These are phyloP conservation scores for Corylus heterophylla DNA, from an alignment of 306 rosid species.

Conservation along the genomic window DNA sequence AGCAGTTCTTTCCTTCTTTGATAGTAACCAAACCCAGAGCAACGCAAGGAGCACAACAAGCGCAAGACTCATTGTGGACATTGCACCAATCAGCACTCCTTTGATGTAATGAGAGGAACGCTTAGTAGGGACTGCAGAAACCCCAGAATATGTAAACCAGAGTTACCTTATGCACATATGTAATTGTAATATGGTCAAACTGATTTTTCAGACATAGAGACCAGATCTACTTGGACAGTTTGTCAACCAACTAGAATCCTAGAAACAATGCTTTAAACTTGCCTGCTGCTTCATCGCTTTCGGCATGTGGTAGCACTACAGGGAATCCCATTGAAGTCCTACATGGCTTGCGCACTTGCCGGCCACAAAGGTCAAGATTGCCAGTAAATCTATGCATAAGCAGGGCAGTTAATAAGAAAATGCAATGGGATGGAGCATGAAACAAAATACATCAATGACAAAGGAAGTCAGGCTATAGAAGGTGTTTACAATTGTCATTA, in stretches of 20 bases:
- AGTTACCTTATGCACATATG: conserved; percentile 11
- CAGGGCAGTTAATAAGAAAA: conserved; percentile 8
- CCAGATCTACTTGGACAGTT: not conserved
- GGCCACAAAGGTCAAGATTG: conserved; percentile 88
- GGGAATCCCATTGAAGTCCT: conserved; percentile 93
- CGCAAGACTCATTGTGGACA: conserved; percentile 56
- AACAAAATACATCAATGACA: not conserved
- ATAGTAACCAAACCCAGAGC: conserved; percentile 63
- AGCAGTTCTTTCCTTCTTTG: conserved; percentile 78
- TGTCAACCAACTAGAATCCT: not conserved
- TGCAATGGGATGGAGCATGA: not conserved
- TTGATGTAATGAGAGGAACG: conserved; percentile 71
- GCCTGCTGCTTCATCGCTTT: conserved; percentile 86
- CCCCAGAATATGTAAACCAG: not conserved
- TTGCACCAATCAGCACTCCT: conserved; percentile 75
- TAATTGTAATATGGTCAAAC: not conserved
- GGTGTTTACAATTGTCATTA: not conserved
- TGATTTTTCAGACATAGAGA: conserved; percentile 6
- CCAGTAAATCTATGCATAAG: conserved; percentile 64
- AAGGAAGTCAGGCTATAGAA: not conserved
- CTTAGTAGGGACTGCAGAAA: conserved; percentile 72
- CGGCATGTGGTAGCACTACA: conserved; percentile 86
- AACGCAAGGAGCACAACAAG: conserved; percentile 55
- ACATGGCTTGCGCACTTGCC: conserved; percentile 83
- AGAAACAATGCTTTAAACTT: conserved; percentile 34